These are phyloP conservation scores for Coniochaeta prunicola DNA, from an alignment of 2,329 filamentous ascomycete genomes.

Conservation along the genomic window DNA sequence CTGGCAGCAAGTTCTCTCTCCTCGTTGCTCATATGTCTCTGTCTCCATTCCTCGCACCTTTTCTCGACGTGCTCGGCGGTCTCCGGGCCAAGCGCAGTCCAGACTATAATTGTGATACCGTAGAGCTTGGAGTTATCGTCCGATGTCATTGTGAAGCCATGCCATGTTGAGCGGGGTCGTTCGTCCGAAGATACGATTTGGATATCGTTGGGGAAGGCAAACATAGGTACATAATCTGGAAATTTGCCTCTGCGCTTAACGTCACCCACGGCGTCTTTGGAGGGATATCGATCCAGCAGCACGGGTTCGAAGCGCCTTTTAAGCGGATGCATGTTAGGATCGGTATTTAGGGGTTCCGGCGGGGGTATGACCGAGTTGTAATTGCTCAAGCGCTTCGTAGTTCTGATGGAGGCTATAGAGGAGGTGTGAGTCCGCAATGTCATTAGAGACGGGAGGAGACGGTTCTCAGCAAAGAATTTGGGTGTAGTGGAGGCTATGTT, in stretches of 20 bases:
- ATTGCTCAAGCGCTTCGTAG: conserved; percentile 83
- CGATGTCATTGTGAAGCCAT: conserved; percentile 96
- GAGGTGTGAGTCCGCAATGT: conserved; percentile 6
- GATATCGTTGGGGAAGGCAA: conserved; percentile 97
- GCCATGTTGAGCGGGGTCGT: conserved; percentile 92
- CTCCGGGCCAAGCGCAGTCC: conserved; percentile 77
- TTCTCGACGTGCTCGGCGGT: conserved; percentile 78
- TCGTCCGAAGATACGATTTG: conserved; percentile 94
- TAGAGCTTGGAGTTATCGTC: conserved; percentile 89
- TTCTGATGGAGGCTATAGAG: conserved; percentile 55
- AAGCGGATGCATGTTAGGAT: conserved; percentile 91
- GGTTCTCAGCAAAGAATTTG: not conserved
- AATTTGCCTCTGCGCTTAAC: conserved; percentile 74
- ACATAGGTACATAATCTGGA: conserved; percentile 98
- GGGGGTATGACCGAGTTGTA: conserved; percentile 97
- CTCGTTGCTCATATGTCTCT: conserved; percentile 79
- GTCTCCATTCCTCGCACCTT: conserved; percentile 79
- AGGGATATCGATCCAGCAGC: conserved; percentile 89
- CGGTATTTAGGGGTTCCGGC: conserved; percentile 81
- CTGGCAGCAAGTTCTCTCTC: conserved; percentile 90
- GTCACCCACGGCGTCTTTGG: conserved; percentile 75
- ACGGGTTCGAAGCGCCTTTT: conserved; percentile 93
- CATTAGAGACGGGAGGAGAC: not conserved
- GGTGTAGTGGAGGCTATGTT: conserved; percentile 5
- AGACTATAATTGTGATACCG: conserved; percentile 84